Conservation (phyloP, 257 asterid species). For the Rauvolfia tetraphylla region DNA sequence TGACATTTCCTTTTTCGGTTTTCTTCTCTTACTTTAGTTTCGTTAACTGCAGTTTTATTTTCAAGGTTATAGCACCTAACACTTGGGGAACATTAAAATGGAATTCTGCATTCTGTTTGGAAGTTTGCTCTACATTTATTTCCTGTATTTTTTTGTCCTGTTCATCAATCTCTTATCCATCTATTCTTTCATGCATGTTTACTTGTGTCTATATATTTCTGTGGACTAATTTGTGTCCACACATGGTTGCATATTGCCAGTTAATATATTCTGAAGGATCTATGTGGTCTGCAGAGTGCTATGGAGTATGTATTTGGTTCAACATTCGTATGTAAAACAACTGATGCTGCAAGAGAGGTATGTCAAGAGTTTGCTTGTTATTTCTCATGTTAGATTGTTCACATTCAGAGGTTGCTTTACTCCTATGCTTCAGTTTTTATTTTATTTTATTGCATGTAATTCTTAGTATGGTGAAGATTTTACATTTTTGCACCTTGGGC, state of each 20-base stretch:
- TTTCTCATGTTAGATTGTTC: background rate
- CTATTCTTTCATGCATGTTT: background rate
- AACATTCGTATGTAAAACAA: conserved; percentile 90
- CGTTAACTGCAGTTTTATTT: conserved; percentile 5
- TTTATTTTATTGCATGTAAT: background rate
- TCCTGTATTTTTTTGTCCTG: background rate
- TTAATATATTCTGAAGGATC: conserved; percentile 18
- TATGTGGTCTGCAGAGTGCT: conserved; percentile 65
- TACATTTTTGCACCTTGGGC: background rate
- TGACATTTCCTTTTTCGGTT: conserved; percentile 10
- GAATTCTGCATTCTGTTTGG: background rate
- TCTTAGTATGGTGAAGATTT: background rate
- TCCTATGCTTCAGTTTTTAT: background rate
- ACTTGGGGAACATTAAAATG: background rate
- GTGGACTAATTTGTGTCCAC: background rate
- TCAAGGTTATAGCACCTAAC: background rate
- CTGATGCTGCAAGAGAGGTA: conserved; percentile 86
- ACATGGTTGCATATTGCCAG: background rate
- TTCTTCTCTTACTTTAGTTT: background rate
- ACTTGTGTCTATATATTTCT: background rate
- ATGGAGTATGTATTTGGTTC: conserved; percentile 97
- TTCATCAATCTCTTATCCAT: background rate
- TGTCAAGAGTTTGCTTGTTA: conserved; percentile 4
- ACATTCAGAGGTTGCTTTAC: conserved; percentile 1
- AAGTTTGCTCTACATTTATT: background rate